Percentiles rank a stretch among this genome's conserved stretches.
These are phyloP conservation scores for Colletotrichum lentis DNA, from an alignment of 2,329 filamentous ascomycete species.

Conservation along the genomic window DNA sequence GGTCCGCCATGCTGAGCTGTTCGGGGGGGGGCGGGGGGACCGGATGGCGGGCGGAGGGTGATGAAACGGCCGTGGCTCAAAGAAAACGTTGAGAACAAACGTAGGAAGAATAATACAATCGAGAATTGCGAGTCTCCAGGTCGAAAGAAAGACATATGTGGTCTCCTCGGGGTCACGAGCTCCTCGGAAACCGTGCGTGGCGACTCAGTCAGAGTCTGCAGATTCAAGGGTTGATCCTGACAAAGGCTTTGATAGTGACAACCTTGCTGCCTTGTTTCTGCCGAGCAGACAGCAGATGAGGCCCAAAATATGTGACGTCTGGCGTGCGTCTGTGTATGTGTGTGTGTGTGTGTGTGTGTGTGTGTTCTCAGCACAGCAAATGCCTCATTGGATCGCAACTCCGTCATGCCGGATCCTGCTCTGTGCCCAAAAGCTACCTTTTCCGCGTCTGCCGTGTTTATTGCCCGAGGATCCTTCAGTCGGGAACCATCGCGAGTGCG, in stretches of 20 bases:
- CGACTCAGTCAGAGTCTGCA: not conserved
- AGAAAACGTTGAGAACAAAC: no score
- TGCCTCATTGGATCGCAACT: not conserved
- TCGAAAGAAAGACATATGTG: not conserved
- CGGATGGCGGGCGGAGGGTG: not conserved
- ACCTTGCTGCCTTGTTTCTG: not conserved
- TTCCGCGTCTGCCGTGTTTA: not conserved
- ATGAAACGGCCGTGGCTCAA: no score
- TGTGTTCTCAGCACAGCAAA: not conserved
- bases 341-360: no score
- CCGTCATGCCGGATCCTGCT: not conserved
- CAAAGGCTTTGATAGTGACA: not conserved
- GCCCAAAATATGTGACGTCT: no score
- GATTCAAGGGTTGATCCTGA: slow-evolving; percentile 1
- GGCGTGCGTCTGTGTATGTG: no score
- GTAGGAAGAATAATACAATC: no score
- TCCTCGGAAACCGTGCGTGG: not conserved
- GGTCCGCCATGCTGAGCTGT: not conserved
- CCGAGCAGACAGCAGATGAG: no score
- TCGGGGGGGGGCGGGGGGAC: no score
- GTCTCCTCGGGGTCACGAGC: not conserved
- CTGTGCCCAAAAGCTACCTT: slow-evolving; percentile 11
- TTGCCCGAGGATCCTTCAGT: not conserved
- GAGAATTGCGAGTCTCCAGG: no score
- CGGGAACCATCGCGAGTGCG: not conserved